Evolutionary conservation across 345 rosid genomes (phyloP).

Genomic region (Brassica carinata): DNA sequence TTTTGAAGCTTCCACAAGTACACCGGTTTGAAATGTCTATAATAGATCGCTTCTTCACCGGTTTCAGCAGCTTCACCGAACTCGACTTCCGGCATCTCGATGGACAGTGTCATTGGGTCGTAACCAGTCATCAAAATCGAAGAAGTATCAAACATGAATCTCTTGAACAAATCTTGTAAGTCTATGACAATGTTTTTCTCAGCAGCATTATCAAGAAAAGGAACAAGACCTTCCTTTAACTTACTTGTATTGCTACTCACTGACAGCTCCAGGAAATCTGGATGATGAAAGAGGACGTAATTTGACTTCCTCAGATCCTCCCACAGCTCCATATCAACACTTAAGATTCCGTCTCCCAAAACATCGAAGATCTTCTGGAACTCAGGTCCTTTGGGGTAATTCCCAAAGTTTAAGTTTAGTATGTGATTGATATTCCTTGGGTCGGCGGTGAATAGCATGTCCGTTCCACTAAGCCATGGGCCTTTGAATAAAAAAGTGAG

Average conservation of each 20-base stretch:
- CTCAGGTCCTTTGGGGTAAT: conserved; percentile 28
- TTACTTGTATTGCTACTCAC: conserved; percentile 8
- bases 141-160: conserved; percentile 38
- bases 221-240: conserved; percentile 8
- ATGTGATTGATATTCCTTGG: conserved; percentile 27
- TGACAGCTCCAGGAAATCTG: not conserved
- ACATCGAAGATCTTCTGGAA: conserved; percentile 16
- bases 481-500: conserved; percentile 12
- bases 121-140: conserved; percentile 19
- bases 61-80: not conserved
- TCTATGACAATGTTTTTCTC: not conserved
- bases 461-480: not conserved
- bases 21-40: conserved; percentile 6
- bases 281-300: conserved; percentile 5
- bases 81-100: not conserved
- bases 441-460: conserved; percentile 11
- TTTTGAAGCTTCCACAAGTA: conserved; percentile 17
- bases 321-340: conserved; percentile 7
- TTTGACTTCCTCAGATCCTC: conserved; percentile 20
- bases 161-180: conserved; percentile 39
- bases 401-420: conserved; percentile 9
- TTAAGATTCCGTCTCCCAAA: conserved; percentile 22
- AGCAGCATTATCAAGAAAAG: conserved; percentile 18
- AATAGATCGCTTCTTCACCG: not conserved
- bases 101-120: conserved; percentile 19